Evolutionary conservation across 805 yeast genomes (phyloP).

Genomic region (Metschnikowia matae): DNA sequence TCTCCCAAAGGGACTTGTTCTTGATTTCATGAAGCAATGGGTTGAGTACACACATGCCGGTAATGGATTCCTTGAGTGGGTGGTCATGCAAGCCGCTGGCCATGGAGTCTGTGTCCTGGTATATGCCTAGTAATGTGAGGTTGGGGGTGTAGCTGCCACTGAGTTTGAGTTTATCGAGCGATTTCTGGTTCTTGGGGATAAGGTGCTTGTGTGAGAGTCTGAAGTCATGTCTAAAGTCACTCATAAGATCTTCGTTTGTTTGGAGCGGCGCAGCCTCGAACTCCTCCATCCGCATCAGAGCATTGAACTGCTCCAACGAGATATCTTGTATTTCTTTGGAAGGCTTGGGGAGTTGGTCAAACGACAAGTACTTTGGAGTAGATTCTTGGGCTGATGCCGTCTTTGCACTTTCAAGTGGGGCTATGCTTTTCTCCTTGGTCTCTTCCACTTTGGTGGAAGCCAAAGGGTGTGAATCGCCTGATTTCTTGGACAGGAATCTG

Average conservation of each 20-base stretch:
- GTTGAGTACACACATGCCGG: slow-evolving; percentile 38
- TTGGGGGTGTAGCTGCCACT: slow-evolving; percentile 7
- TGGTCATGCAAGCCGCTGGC: slow-evolving; percentile 32
- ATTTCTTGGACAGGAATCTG: slow-evolving; percentile 16
- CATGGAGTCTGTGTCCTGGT: slow-evolving; percentile 11
- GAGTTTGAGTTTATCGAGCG: slow-evolving; percentile 4
- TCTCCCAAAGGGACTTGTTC: slow-evolving; percentile 39
- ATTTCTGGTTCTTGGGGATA: background rate
- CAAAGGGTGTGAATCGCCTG: slow-evolving; percentile 7
- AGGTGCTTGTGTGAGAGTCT: slow-evolving; percentile 8
- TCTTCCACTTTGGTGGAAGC: slow-evolving; percentile 5
- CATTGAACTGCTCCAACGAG: slow-evolving; percentile 14
- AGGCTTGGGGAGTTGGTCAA: slow-evolving; percentile 31
- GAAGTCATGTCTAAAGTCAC: slow-evolving; percentile 10
- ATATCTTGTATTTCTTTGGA: slow-evolving; percentile 17
- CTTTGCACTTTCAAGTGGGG: background rate
- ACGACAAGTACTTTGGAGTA: slow-evolving; percentile 22
- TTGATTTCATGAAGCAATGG: slow-evolving; percentile 32
- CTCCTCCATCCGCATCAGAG: slow-evolving; percentile 14
- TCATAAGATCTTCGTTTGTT: slow-evolving; percentile 6
- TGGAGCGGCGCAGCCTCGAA: slow-evolving; percentile 1
- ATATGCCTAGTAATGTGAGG: slow-evolving; percentile 10
- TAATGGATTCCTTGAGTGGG: slow-evolving; percentile 34
- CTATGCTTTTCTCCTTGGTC: slow-evolving; percentile 1
- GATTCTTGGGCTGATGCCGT: background rate